A percentile compares a stretch with the other conserved stretches of the same genome.
Evolutionary conservation across 2,329 filamentous ascomycete species (phyloP).

Genomic region (Colletotrichum gloeosporioides): DNA sequence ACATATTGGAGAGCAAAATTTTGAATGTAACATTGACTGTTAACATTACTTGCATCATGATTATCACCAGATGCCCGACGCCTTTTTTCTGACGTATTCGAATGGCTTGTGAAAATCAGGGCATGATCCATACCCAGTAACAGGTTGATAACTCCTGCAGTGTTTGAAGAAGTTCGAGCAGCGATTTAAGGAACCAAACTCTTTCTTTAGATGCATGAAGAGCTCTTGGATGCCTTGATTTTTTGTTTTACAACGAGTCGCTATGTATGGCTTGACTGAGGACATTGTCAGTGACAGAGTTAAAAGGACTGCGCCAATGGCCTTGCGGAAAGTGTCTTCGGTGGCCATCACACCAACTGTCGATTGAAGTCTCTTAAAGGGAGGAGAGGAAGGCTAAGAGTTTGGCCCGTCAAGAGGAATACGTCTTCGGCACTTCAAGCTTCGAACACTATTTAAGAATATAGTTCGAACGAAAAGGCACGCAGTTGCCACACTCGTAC

Average conservation of each 20-base stretch:
- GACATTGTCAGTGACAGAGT: background rate
- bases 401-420: background rate
- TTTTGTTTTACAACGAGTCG: background rate
- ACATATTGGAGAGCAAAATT: background rate
- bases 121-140: background rate
- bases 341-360: background rate
- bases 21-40: background rate
- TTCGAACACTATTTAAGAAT: background rate
- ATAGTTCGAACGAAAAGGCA: rapidly evolving
- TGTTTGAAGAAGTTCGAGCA: background rate
- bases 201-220: background rate
- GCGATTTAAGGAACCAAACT: background rate
- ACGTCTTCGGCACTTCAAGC: rapidly evolving
- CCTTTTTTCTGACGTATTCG: background rate
- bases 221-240: background rate
- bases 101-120: background rate
- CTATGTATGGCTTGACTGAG: background rate
- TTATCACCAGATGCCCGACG: background rate
- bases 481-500: rapidly evolving
- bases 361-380: background rate
- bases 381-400: rapidly evolving
- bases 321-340: background rate
- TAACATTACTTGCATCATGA: background rate
- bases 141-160: rapidly evolving
- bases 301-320: background rate